A percentile compares a stretch with the other conserved stretches of the same genome.
These are phyloP conservation scores for Primulina eburnea DNA, from an alignment of 257 asterid species.

Conservation along the genomic window DNA sequence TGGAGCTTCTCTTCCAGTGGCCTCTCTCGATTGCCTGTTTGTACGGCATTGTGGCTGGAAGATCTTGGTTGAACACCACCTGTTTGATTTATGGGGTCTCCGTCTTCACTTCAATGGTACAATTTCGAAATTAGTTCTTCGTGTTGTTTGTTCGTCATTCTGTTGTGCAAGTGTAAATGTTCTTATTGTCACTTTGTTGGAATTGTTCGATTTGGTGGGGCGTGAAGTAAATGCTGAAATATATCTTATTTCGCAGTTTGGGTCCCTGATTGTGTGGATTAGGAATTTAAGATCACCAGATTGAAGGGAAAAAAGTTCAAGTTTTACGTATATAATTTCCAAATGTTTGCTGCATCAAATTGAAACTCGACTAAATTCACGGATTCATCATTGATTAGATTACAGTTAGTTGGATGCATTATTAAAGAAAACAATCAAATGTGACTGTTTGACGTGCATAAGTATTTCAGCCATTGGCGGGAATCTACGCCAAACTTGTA, in stretches of 20 bases:
- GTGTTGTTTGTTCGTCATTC: background rate
- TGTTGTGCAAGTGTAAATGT: background rate
- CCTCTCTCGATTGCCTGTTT: constrained; percentile 63
- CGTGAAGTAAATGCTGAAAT: no score
- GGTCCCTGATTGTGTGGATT: no score
- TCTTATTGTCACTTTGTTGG: background rate
- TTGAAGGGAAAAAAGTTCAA: no score
- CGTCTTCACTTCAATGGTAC: constrained; percentile 62
- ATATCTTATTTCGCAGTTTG: no score
- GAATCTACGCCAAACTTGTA: background rate
- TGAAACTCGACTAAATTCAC: background rate
- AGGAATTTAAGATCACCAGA: no score
- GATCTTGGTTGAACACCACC: constrained; percentile 75
- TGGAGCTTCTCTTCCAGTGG: constrained; percentile 84
- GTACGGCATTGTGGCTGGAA: constrained; percentile 67
- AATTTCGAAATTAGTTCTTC: background rate
- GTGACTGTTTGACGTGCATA: background rate
- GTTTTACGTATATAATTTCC: no score
- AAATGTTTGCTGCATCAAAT: background rate
- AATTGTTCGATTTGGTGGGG: no score
- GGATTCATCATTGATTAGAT: background rate
- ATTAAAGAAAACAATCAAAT: no score
- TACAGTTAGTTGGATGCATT: no score
- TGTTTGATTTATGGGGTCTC: constrained; percentile 83
- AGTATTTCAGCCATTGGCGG: background rate